phyloP scores from a whole-genome alignment of 495 filamentous ascomycete genomes.

The Penicillium subrubescens region DNA sequence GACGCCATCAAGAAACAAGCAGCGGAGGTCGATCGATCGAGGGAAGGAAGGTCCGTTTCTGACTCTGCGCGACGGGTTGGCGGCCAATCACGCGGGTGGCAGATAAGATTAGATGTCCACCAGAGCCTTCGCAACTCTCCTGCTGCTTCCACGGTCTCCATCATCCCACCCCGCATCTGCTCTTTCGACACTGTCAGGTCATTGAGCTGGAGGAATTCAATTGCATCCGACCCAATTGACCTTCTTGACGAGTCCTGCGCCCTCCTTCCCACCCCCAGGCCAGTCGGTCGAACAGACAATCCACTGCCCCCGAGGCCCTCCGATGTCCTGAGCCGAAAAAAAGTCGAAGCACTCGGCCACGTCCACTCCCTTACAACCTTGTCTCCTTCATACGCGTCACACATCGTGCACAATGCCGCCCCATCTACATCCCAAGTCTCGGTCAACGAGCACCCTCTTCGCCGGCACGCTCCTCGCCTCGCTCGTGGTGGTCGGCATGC shows the following conservation, averaged over 20 bases:
- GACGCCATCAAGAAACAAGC: conserved; percentile 14
- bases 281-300: neutral
- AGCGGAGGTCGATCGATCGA: neutral
- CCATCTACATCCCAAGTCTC: conserved; percentile 88
- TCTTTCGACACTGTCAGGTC: conserved; percentile 23
- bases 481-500: conserved; percentile 88
- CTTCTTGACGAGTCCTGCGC: conserved; percentile 1
- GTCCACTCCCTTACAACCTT: conserved; percentile 10
- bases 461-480: conserved; percentile 88
- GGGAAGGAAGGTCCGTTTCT: conserved; percentile 6
- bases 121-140: conserved; percentile 28
- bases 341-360: conserved; percentile 18
- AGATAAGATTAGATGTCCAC: conserved; percentile 50
- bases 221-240: conserved; percentile 17
- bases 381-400: conserved; percentile 1
- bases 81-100: conserved; percentile 36
- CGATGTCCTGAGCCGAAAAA: conserved; percentile 29
- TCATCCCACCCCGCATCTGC: conserved; percentile 38
- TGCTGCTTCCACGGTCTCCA: neutral
- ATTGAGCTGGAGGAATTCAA: neutral
- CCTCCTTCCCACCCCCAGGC: neutral
- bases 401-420: conserved; percentile 66
- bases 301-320: conserved; percentile 12
- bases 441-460: conserved; percentile 89
- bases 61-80: conserved; percentile 13